Evolutionary conservation across 805 yeast species (phyloP), one percentile per base, ranked within the genome.

Genomic region (Candida insectalens): DNA sequence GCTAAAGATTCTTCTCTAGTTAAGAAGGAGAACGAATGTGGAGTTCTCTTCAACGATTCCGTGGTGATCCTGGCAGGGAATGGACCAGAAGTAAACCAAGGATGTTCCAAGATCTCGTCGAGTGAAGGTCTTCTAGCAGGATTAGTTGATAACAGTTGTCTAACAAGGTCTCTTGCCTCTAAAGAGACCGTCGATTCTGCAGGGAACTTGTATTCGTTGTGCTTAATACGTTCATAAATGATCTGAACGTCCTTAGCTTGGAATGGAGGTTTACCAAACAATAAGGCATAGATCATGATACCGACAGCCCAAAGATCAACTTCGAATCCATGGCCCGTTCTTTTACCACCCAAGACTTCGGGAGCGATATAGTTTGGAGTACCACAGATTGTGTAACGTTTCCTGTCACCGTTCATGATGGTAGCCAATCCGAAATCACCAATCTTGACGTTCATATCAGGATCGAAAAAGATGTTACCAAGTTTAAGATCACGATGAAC

Each of bases 351-450:
- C 43, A 92, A 68, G 16, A 92, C 95, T 63, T 92, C 99, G 6
- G 99, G 99, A 1, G 98, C 96, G 53, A 92, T 92, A 56, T 92
- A 92, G 60, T 92, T 92, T 39, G 99, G 99, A 17, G 99, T 92
- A 35, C 99, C 99, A 59, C 99, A 92, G 36, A 92, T 84, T 29
- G 98, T 89, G 54, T 79, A 83, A 51, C 89, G 85, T 44, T 89
- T 76, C 33, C 83, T 83, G 37, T 69, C 70, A 5, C 53, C 36
- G 28, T 81, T 82, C 41, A 92, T 68, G n/a, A 84, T 81, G 1
- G 96, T 87, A n/a, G 99, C 99, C 39, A 92, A 69, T 21, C 99
- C 99, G 62, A 92, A 92, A 58, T 92, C 99, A 43, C 99, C 98
- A 41, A 92, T 82, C 56, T 92, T 92, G 51, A 89, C 70, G 57